Evolutionary conservation across 2,329 filamentous ascomycete species (phyloP).

Genomic region (Pseudogymnoascus sp.): DNA sequence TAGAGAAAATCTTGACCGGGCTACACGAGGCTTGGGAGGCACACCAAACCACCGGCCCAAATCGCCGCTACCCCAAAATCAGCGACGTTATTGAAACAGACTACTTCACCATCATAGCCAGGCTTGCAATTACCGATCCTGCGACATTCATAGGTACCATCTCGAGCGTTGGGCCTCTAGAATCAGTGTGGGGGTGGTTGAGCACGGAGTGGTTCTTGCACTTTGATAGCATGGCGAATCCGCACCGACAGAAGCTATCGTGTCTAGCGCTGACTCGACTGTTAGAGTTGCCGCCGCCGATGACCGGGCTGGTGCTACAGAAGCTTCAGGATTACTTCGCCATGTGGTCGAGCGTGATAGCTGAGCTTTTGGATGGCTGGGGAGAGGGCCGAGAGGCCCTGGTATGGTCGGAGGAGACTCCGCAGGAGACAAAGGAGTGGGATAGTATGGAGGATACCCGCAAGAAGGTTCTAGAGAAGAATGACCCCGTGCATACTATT

Average conservation of each 20-base stretch:
- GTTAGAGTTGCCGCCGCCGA: conserved; percentile 53
- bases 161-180: conserved; percentile 32
- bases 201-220: conserved; percentile 59
- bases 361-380: conserved; percentile 55
- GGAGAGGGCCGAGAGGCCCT: conserved; percentile 44
- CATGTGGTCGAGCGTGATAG: conserved; percentile 65
- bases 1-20: conserved; percentile 55
- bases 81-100: conserved; percentile 72
- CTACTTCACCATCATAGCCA: conserved; percentile 75
- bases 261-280: conserved; percentile 65
- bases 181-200: conserved; percentile 52
- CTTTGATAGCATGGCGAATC: conserved; percentile 59
- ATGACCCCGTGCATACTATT: conserved; percentile 61
- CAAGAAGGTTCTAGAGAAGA: conserved; percentile 44
- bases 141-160: conserved; percentile 55
- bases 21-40: conserved; percentile 64
- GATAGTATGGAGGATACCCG: conserved; percentile 38
- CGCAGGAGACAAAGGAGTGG: conserved; percentile 27
- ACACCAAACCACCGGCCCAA: conserved; percentile 75
- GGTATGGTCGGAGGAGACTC: conserved; percentile 45
- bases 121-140: conserved; percentile 68
- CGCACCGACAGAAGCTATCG: conserved; percentile 61
- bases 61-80: conserved; percentile 59
- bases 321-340: conserved; percentile 65
- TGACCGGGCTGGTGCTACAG: conserved; percentile 43